phyloP scores from a whole-genome alignment of 768 basidiomycete species.

The Suillus sp. region DNA sequence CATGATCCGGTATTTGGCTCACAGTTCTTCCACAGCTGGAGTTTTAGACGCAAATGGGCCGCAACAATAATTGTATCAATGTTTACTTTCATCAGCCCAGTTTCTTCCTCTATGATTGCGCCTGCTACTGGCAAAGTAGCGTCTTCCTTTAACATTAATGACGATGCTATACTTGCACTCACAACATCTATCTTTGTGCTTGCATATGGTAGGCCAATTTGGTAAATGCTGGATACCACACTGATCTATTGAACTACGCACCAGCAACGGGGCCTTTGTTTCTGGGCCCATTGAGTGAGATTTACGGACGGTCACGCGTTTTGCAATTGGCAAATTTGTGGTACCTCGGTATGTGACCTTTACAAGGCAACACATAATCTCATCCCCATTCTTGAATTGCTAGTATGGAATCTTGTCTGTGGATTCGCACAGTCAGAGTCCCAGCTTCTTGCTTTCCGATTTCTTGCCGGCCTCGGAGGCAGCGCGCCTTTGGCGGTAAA shows the following conservation, averaged over 20 bases:
- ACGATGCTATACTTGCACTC: constrained; percentile 51
- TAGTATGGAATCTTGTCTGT: constrained; percentile 64
- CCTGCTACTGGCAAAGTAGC: constrained; percentile 59
- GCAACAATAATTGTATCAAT: constrained; percentile 62
- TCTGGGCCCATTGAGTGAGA: constrained; percentile 67
- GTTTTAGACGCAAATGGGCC: constrained; percentile 59
- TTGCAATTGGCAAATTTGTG: constrained; percentile 65
- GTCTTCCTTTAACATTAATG: constrained; percentile 56
- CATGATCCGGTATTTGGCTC: background rate
- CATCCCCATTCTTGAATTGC: constrained; percentile 7
- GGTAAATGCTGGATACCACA: background rate
- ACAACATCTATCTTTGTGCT: constrained; percentile 60
- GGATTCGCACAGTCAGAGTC: constrained; percentile 61
- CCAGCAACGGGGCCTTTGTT: constrained; percentile 35
- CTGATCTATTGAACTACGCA: background rate
- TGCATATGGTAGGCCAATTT: constrained; percentile 51
- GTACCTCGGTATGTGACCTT: constrained; percentile 51
- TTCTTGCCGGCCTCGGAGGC: constrained; percentile 72
- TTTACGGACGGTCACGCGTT: constrained; percentile 68
- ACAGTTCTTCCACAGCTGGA: constrained; percentile 51
- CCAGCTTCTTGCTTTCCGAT: constrained; percentile 67
- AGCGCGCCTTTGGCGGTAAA: constrained; percentile 61
- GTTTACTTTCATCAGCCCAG: constrained; percentile 68
- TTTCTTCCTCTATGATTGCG: constrained; percentile 76
- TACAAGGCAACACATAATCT: background rate